A percentile compares a stretch with the other conserved stretches of the same genome.
Evolutionary conservation across 345 rosid species (phyloP).

Genomic region (Noccaea caerulescens): DNA sequence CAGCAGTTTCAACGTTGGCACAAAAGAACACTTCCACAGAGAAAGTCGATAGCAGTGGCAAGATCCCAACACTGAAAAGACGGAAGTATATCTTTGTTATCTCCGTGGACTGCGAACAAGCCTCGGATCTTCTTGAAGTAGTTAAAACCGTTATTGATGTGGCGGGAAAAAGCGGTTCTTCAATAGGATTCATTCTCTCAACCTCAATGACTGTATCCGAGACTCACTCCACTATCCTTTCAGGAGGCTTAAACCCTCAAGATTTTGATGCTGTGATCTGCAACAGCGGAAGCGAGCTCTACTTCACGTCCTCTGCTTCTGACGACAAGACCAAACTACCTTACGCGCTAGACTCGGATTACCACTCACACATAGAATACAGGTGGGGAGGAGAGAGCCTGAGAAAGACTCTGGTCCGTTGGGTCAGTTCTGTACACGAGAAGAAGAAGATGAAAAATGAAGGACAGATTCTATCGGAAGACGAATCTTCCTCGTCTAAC

Average conservation of each 20-base stretch:
- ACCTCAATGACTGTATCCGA: slow-evolving; percentile 62
- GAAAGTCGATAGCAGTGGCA: slow-evolving; percentile 40
- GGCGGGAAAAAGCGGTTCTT: slow-evolving; percentile 42
- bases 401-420: slow-evolving; percentile 67
- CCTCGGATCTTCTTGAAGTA: slow-evolving; percentile 44
- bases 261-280: slow-evolving; percentile 76
- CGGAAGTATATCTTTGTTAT: slow-evolving; percentile 58
- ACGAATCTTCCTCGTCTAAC: slow-evolving; percentile 56
- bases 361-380: slow-evolving; percentile 70
- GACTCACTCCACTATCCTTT: slow-evolving; percentile 50
- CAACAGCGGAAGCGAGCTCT: slow-evolving; percentile 68
- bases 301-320: slow-evolving; percentile 53
- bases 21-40: slow-evolving; percentile 47
- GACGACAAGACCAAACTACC: slow-evolving; percentile 51
- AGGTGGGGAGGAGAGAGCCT: slow-evolving; percentile 80
- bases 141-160: slow-evolving; percentile 48
- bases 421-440: slow-evolving; percentile 60
- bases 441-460: slow-evolving; percentile 45
- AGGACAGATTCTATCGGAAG: slow-evolving; percentile 51
- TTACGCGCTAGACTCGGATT: slow-evolving; percentile 59
- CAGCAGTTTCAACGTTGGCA: slow-evolving; percentile 42
- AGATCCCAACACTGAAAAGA: slow-evolving; percentile 50
- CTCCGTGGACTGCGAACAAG: slow-evolving; percentile 56
- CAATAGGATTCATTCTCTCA: slow-evolving; percentile 60
- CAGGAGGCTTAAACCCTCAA: slow-evolving; percentile 53